Conservation (phyloP, 2,329 filamentous ascomycete genomes). For the Shiraia sp. region DNA sequence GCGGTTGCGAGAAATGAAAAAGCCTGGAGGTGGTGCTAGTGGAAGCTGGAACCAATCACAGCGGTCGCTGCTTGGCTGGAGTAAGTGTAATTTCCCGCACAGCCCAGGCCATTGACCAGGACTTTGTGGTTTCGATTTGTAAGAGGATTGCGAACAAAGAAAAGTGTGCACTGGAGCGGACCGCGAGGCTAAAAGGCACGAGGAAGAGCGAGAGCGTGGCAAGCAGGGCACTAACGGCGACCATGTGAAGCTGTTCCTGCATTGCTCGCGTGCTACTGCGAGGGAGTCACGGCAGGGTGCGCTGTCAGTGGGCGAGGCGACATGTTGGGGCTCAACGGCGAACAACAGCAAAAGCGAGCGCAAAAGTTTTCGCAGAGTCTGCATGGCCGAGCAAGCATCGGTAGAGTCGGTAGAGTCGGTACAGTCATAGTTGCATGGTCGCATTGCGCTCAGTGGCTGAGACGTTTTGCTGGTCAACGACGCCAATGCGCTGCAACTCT, state of each 20-base stretch:
- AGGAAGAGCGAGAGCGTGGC: not conserved
- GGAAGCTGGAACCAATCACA: constrained; percentile 23
- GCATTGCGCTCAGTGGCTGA: constrained; percentile 13
- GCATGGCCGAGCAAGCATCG: not conserved
- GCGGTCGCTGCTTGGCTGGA: constrained; percentile 17
- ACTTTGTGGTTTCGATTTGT: constrained; percentile 3
- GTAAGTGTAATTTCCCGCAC: constrained; percentile 34
- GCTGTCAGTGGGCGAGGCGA: not conserved
- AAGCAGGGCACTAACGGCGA: not conserved
- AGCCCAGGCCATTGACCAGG: constrained; percentile 8
- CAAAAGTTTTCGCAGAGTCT: constrained; percentile 3
- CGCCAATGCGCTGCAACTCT: constrained; percentile 21
- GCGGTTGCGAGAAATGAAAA: constrained; percentile 17
- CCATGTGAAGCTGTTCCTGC: constrained; percentile 1
- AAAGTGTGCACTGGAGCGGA: too few relatives aligned
- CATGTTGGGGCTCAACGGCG: constrained; percentile 1
- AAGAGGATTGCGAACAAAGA: too few relatives aligned
- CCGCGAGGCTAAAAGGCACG: too few relatives aligned
- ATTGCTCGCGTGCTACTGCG: constrained; percentile 8
- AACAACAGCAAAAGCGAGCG: not conserved
- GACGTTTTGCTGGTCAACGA: constrained; percentile 11
- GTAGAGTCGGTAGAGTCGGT: not conserved
- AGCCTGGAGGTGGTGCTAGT: constrained; percentile 10
- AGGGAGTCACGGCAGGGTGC: not conserved
- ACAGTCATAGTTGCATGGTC: not conserved